A percentile compares a stretch with the other conserved stretches of the same genome.
Evolutionary conservation across 2,329 filamentous ascomycete genomes (phyloP).

Genomic region (Colletotrichum noveboracense): DNA sequence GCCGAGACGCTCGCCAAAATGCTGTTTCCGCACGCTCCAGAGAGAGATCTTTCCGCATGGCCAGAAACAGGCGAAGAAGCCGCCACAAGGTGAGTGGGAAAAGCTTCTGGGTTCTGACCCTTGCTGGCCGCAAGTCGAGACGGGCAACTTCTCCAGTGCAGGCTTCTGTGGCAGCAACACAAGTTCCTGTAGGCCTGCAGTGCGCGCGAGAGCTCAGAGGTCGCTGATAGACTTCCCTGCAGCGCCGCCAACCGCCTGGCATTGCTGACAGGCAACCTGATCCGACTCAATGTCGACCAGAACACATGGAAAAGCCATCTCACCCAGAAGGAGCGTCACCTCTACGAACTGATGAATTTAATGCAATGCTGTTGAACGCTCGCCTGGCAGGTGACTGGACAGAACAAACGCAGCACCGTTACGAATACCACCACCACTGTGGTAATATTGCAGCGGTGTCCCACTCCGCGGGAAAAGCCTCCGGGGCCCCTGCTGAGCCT

Average conservation of each 20-base stretch:
- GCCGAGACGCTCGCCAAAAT: constrained; percentile 6
- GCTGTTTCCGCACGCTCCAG: not conserved
- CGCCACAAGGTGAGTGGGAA: not conserved
- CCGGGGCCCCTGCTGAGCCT: not conserved
- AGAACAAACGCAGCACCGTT: not conserved
- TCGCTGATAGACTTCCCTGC: not conserved
- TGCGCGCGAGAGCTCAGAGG: not conserved
- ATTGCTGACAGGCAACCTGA: not conserved
- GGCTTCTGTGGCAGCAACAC: not conserved
- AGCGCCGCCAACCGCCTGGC: not conserved
- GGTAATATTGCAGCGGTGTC: not conserved
- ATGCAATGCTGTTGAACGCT: not conserved
- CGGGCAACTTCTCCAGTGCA: not conserved
- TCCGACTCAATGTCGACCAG: not conserved
- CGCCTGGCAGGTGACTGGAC: not conserved
- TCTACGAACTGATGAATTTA: not conserved
- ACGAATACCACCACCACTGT: not conserved
- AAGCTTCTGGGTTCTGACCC: not conserved
- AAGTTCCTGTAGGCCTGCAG: not conserved
- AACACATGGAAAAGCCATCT: not conserved
- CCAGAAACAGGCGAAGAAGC: not conserved
- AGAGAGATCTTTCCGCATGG: not conserved
- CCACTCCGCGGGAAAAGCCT: not conserved
- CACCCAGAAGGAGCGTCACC: not conserved
- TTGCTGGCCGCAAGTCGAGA: not conserved